A percentile compares a stretch with the other conserved stretches of the same genome.
Evolutionary conservation across 2,329 filamentous ascomycete genomes (phyloP).

Genomic region (Colletotrichum sp.): DNA sequence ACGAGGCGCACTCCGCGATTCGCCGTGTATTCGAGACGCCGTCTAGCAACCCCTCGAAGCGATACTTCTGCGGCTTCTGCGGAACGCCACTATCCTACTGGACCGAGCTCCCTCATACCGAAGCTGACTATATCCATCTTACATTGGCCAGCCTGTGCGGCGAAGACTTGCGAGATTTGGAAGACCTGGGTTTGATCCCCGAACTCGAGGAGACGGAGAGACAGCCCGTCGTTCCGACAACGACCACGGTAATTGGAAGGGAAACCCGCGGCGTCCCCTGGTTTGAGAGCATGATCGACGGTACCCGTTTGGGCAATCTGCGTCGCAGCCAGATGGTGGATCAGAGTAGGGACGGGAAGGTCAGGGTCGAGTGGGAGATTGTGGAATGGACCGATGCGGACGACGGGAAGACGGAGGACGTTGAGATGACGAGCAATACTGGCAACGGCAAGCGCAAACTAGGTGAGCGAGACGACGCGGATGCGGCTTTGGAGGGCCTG

Average conservation of each 20-base stretch:
- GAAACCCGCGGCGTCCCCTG: conserved; percentile 79
- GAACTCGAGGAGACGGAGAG: conserved; percentile 36
- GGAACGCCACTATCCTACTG: conserved; percentile 86
- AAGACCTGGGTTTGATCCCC: conserved; percentile 76
- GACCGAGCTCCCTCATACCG: conserved; percentile 73
- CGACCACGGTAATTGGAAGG: conserved; percentile 45
- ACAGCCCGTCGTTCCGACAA: conserved; percentile 28
- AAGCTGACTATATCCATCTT: conserved; percentile 80
- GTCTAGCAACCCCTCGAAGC: conserved; percentile 62
- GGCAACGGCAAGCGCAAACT: conserved; percentile 63
- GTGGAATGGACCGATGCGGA: conserved; percentile 68
- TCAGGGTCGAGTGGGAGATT: conserved; percentile 82
- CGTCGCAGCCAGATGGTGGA: conserved; percentile 63
- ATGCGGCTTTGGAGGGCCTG: conserved; percentile 12
- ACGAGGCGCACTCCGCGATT: conserved; percentile 74
- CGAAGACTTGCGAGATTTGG: conserved; percentile 74
- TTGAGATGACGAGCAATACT: conserved; percentile 39
- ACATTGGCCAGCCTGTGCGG: conserved; percentile 78
- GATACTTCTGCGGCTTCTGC: conserved; percentile 91
- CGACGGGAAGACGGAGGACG: conserved; percentile 40
- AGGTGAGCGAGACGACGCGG: conserved; percentile 40
- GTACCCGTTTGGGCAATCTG: conserved; percentile 73
- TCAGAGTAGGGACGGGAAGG: conserved; percentile 64
- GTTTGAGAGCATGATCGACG: conserved; percentile 83
- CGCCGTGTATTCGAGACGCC: conserved; percentile 69